These are phyloP conservation scores for Lunasporangiospora selenospora DNA, from an alignment of 192 early-diverging fungal species.

Conservation along the genomic window DNA sequence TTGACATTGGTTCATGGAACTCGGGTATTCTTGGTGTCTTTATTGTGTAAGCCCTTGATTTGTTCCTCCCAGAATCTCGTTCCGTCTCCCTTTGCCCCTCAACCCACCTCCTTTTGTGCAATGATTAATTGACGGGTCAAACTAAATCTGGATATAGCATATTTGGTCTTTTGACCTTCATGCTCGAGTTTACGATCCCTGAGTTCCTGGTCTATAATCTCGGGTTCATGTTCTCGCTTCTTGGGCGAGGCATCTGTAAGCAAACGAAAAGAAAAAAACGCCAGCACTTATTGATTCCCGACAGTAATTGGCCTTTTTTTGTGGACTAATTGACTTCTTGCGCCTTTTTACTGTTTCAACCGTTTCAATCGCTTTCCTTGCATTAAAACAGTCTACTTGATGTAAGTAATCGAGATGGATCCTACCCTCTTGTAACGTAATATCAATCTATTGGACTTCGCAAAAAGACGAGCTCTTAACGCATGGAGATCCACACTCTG, in stretches of 20 bases:
- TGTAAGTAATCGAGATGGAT: too few species aligned
- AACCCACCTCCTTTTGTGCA: too few species aligned
- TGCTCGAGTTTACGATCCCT: constrained; percentile 36
- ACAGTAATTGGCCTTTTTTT: not conserved
- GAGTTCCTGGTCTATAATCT: constrained; percentile 34
- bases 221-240: constrained; percentile 45
- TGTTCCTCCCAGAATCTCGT: not conserved
- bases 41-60: constrained; percentile 4
- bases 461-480: too few species aligned
- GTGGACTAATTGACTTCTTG: too few species aligned
- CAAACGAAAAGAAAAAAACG: constrained; percentile 2
- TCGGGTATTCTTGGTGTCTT: constrained; percentile 37
- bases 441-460: too few species aligned
- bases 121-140: too few species aligned
- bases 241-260: constrained; percentile 41
- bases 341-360: too few species aligned
- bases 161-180: constrained; percentile 31
- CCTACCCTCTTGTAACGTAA: too few species aligned
- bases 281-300: not conserved
- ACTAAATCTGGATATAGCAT: too few species aligned
- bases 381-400: too few species aligned
- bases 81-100: not conserved
- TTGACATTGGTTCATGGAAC: constrained; percentile 28
- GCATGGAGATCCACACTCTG: not conserved
- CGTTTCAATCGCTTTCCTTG: too few species aligned